Evolutionary conservation across 257 asterid genomes (phyloP).

Genomic region (Solanum rostratum): DNA sequence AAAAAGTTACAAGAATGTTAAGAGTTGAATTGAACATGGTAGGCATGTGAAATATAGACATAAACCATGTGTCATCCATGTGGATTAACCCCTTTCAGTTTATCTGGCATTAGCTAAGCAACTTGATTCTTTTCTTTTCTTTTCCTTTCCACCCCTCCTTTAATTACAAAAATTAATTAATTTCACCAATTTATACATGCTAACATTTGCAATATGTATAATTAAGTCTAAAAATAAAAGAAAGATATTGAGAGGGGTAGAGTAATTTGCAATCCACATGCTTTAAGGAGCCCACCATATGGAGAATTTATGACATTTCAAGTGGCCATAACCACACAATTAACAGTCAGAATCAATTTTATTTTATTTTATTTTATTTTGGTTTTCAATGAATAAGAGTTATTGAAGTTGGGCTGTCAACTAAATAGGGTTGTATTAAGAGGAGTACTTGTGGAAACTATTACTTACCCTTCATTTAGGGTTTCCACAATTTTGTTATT

Average conservation of each 20-base stretch:
- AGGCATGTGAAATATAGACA: slow-evolving; percentile 62
- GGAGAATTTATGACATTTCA: slow-evolving; percentile 17
- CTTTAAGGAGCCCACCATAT: slow-evolving; percentile 17
- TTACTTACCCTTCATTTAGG: neutral
- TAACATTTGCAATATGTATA: neutral
- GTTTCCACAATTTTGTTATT: neutral
- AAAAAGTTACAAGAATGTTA: slow-evolving; percentile 26
- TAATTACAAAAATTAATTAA: neutral
- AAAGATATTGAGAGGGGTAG: slow-evolving; percentile 4
- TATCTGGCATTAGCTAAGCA: slow-evolving; percentile 25
- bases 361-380: too few relatives aligned
- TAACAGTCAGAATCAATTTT: slow-evolving; percentile 18
- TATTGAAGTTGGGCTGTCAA: slow-evolving; percentile 24
- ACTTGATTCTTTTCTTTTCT: slow-evolving; percentile 1
- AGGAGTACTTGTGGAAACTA: neutral
- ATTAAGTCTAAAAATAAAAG: neutral
- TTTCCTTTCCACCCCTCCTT: neutral
- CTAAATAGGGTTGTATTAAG: neutral
- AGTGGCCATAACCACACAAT: slow-evolving; percentile 24
- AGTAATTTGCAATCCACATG: slow-evolving; percentile 10
- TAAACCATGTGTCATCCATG: slow-evolving; percentile 21
- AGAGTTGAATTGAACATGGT: slow-evolving; percentile 53
- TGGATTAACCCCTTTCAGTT: slow-evolving; percentile 30
- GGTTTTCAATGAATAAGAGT: slow-evolving; percentile 18
- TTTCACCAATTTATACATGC: neutral